These are phyloP conservation scores for Xylaria scruposa DNA, from an alignment of 495 filamentous ascomycete genomes.

Conservation along the genomic window DNA sequence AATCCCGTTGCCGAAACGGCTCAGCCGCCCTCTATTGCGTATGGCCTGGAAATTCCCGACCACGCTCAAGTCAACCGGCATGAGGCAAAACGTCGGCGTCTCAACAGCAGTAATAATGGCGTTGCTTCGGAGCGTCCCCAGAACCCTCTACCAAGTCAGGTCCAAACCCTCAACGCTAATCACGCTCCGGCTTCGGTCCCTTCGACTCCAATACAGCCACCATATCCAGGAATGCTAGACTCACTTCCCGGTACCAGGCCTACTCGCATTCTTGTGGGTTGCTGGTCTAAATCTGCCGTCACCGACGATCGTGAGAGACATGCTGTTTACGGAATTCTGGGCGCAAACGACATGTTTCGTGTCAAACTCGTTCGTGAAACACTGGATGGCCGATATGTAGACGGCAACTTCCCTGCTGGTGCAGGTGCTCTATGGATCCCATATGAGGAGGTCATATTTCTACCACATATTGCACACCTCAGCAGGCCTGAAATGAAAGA, in stretches of 20 bases:
- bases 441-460: constrained; percentile 60
- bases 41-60: constrained; percentile 51
- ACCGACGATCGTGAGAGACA: constrained; percentile 50
- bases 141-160: constrained; percentile 19
- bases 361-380: constrained; percentile 59
- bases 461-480: constrained; percentile 52
- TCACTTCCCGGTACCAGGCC: constrained; percentile 47
- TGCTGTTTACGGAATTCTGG: constrained; percentile 59
- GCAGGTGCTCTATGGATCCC: constrained; percentile 61
- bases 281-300: constrained; percentile 55
- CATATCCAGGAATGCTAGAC: constrained; percentile 33
- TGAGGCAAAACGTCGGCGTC: constrained; percentile 47
- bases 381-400: constrained; percentile 53
- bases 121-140: constrained; percentile 29
- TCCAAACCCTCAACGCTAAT: constrained; percentile 24
- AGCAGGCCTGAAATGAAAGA: constrained; percentile 59
- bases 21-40: constrained; percentile 47
- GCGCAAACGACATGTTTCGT: constrained; percentile 60
- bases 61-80: constrained; percentile 40
- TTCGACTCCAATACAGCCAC: constrained; percentile 10
- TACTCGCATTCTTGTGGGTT: constrained; percentile 56
- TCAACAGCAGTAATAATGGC: constrained; percentile 27
- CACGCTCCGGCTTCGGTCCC: constrained; percentile 20
- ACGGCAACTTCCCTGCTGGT: constrained; percentile 58
- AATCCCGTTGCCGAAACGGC: constrained; percentile 47